Base-by-base conservation (phyloP, 208 protist species). In the Naegleria gruberi region DNA sequence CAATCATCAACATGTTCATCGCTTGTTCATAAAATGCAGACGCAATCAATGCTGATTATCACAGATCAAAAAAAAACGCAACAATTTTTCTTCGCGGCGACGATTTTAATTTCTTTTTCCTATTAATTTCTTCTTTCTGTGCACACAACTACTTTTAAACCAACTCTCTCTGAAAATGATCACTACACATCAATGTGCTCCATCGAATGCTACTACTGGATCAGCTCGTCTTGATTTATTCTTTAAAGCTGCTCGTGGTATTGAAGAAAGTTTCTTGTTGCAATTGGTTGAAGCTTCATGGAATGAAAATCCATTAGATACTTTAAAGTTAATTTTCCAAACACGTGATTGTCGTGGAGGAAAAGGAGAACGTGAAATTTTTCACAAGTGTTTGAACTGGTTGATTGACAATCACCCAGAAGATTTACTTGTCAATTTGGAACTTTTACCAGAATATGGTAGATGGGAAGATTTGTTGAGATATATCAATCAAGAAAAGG, bases 321-420 rank as follows among this genome's bases (percentile, higher is more conserved):
- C 91, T 23, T 42, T 92, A 1, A 92, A 91, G 47, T 43, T 92
- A 2, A 43, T 91, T 0, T 92, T 92, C 26, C 86, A 92, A 34
- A 65, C 46, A 15, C 47, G 91, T 87, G 91, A 92, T 89, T 90
- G 88, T 43, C 45, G 91, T 65, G 89, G 89, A 65, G 91, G 91
- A 55, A 92, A 92, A 55, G 89, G 89, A 82, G 91, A 92, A 43
- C 26, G 65, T 12, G 26, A 44, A 5, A 44, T 90, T 41, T 92
- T 92, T 26, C 51, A 81, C 40, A 43, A 42, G 47, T 30, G 34
- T 34, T 57, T 92, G 0, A 37, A 77, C 0, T 92, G 91, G 91
- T n/a, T 92, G 6, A 55, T 91, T 10, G 34, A n/a, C 6, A 26
- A 84, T 40, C 12, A 87, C 6, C 51, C 57, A 89, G 30, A 43